Percentiles rank a stretch among this genome's conserved stretches.
These are phyloP conservation scores for Ophiosphaerella korrae DNA, from an alignment of 2,329 filamentous ascomycete species.

Conservation along the genomic window DNA sequence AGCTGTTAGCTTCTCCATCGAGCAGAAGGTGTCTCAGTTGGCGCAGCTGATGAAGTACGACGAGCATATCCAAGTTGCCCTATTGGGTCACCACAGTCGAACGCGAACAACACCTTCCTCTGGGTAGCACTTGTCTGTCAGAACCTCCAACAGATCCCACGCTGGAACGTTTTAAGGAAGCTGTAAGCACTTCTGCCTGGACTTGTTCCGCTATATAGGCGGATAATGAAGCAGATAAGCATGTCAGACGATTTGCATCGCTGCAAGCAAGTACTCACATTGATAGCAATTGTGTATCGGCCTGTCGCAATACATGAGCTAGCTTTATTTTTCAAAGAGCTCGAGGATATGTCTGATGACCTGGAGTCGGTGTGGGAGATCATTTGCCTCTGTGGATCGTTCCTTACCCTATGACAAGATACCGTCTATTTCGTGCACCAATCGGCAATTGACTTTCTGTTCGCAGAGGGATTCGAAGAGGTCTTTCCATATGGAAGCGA, in stretches of 20 bases:
- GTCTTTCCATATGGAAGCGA: background rate
- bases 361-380: constrained; percentile 1
- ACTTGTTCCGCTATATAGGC: constrained; percentile 46
- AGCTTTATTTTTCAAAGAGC: constrained; percentile 6
- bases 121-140: constrained; percentile 1
- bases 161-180: constrained; percentile 21
- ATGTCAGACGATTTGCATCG: constrained; percentile 12
- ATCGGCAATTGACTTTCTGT: constrained; percentile 22
- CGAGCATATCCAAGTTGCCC: constrained; percentile 21
- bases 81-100: no score
- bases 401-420: constrained; percentile 42
- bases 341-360: background rate
- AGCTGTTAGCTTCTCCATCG: constrained; percentile 49
- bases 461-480: constrained; percentile 22
- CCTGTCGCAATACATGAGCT: constrained; percentile 2
- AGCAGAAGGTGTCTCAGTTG: constrained; percentile 41
- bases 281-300: constrained; percentile 22
- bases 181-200: constrained; percentile 31
- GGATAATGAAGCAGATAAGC: constrained; percentile 47
- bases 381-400: constrained; percentile 44
- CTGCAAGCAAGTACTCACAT: constrained; percentile 45
- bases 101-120: no score
- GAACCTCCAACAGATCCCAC: constrained; percentile 23
- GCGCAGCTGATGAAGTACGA: constrained; percentile 40
- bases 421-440: constrained; percentile 3